Evolutionary conservation across 1,139 yeast species (phyloP).

Genomic region (Debaryomyces singareniensis): DNA sequence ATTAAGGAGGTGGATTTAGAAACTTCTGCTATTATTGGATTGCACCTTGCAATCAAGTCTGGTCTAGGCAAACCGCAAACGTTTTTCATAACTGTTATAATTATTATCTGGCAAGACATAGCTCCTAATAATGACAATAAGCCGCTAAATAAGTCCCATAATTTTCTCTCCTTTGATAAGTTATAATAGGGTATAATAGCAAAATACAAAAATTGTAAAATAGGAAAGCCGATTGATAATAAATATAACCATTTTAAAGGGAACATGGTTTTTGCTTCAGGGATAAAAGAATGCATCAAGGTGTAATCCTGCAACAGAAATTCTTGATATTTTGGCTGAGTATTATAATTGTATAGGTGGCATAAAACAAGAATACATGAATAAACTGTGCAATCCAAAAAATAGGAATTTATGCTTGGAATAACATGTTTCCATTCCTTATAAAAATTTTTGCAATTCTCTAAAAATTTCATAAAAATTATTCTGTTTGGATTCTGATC

Average conservation of each 20-base stretch:
- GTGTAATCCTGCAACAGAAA: conserved; percentile 28
- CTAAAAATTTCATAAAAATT: no score
- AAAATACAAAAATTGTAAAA: conserved; percentile 20
- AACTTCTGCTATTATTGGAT: conserved; percentile 16
- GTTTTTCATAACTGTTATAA: conserved; percentile 40
- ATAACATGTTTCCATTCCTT: no score
- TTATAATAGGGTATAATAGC: conserved; percentile 12
- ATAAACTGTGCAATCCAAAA: conserved; percentile 30
- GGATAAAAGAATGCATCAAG: conserved; percentile 26
- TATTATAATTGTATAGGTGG: conserved; percentile 24
- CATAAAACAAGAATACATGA: conserved; percentile 14
- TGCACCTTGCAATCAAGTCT: conserved; percentile 38
- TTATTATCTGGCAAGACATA: conserved; percentile 30
- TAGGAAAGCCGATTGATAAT: conserved; percentile 26
- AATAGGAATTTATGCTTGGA: no score
- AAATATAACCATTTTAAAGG: conserved; percentile 24
- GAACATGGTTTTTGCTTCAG: conserved; percentile 25
- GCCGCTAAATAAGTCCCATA: conserved; percentile 39
- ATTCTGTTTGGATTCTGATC: no score
- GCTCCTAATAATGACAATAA: conserved; percentile 33
- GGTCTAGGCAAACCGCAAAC: conserved; percentile 43
- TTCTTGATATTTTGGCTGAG: conserved; percentile 35
- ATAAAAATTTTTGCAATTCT: no score
- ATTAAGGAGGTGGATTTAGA: conserved; percentile 14
- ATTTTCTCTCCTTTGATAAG: conserved; percentile 16